These are phyloP conservation scores for Boletellus ananas DNA, from an alignment of 768 basidiomycete species.

Conservation along the genomic window DNA sequence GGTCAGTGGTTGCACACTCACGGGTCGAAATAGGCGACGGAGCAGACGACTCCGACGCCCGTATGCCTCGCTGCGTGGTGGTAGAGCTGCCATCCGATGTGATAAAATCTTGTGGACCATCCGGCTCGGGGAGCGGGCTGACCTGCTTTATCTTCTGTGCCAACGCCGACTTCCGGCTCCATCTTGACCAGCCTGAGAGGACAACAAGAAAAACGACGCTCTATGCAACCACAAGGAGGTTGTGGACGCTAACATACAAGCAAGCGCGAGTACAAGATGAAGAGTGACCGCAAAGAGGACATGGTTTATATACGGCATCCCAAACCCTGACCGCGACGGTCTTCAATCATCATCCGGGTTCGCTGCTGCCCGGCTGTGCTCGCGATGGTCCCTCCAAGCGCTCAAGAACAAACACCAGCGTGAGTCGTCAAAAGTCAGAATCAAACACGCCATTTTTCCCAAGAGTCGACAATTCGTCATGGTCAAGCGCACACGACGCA, in stretches of 20 bases:
- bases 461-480: conserved; percentile 33
- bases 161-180: conserved; percentile 2
- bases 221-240: neutral
- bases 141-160: conserved; percentile 2
- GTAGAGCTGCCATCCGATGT: conserved; percentile 30
- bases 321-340: neutral
- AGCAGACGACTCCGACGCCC: conserved; percentile 82
- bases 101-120: conserved; percentile 21
- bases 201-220: neutral
- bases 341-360: neutral
- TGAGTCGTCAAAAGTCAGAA: conserved; percentile 22
- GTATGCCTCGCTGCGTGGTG: conserved; percentile 62
- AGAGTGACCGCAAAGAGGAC: neutral
- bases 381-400: too few relatives aligned
- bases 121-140: neutral
- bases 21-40: conserved; percentile 89
- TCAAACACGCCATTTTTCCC: conserved; percentile 28
- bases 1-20: conserved; percentile 36
- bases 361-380: neutral
- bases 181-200: conserved; percentile 6
- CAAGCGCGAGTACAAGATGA: neutral
- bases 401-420: too few relatives aligned
- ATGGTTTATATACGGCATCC: neutral
- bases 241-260: conserved; percentile 3
- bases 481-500: conserved; percentile 36